Evolutionary conservation across 495 filamentous ascomycete species (phyloP), one percentile per base, ranked within the genome.

Genomic region (Bathelium albidoporum): DNA sequence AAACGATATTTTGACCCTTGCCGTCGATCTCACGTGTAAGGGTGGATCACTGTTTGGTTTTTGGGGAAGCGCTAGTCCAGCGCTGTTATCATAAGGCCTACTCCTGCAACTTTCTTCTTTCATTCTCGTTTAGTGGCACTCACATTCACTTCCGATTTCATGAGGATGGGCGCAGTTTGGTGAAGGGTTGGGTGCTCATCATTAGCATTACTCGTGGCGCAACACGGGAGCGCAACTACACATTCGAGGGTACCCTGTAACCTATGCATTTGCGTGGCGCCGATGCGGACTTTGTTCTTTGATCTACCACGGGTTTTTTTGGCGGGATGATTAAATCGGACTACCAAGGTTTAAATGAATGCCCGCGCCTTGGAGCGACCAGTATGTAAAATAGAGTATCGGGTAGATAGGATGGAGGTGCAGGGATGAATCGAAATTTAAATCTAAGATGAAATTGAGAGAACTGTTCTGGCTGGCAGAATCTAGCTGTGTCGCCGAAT

Each of bases 191-290:
- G 60, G 60, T 10, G 60, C 16, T 22, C 22, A 29, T 62, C 39
- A 45, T 62, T 49, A 52, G 60, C 31, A 62, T 62, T 44, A 29
- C 14, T 49, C 9, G 49, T 20, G 60, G 45, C 49, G 49, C 24
- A 41, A 31, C 18, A 41, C 22, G 24, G 32, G 41, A 16, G n/a
- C 32, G 62, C 53, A 16, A 55, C 49, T 16, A 26, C 5, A 9
- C 5, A 9, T 20, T 9, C 4, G 29, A 5, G 22, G 49, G 24
- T 9, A 18, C 5, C 24, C 26, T 55, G 49, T 55, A 55, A 55
- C 29, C 2, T 55, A 43, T 63, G 49, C 62, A 63, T 63, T 29
- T 63, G 32, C 62, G 52, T 59, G 49, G 62, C 59, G 59, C 59
- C 18, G 59, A 59, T 7, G 58, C 20, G 43, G 49, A 55, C 49